Base-by-base conservation (phyloP, 345 rosid genomes). In the Populus davidiana region DNA sequence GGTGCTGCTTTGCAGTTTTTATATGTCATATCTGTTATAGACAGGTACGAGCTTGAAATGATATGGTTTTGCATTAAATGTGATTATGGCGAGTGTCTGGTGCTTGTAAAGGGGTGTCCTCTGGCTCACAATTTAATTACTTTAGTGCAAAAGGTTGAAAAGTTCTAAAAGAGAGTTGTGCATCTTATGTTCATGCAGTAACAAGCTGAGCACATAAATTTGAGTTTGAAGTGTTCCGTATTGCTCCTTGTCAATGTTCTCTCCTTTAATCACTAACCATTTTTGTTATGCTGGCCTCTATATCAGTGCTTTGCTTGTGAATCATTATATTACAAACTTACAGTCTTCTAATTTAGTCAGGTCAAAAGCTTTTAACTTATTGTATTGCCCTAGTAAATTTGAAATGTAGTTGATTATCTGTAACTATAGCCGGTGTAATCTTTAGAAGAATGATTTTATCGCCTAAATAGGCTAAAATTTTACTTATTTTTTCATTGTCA, bases 21-120 rank as follows among this genome's bases (percentile, higher is more conserved):
- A 88, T 96, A 96, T 83, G 96, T 93, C 78, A 85, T 96, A 65
- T 92, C 97, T n/a, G 97, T 93, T 80, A 89, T 93, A 75, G 97
- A 94, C 92, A 89, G 99, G 99, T 94, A 87, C 14, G 81, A 70
- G 43, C 27, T 56, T 36, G 31, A 38, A 17, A 12, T 33, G 18
- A 6, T 67, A 13, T 43, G 44, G 38, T 11, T 68, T 63, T 6
- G 2, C 64, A 18, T 36, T 41, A 43, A 54, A 65, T 8, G 12
- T 74, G 8, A 41, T 67, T 68, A 62, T 4, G 74, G 71, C 62
- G n/a, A 39, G 74, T 71, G 29, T 68, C 56, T 68, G 27, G 23
- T 56, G 10, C 10, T 18, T 12, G 2, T 5, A 13, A 21, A 11
- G 59, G 75, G 29, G 27, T 72, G 16, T 71, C 9, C 5, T 52